Conservation (phyloP, 306 rosid genomes). For the Spatholobus suberectus region DNA sequence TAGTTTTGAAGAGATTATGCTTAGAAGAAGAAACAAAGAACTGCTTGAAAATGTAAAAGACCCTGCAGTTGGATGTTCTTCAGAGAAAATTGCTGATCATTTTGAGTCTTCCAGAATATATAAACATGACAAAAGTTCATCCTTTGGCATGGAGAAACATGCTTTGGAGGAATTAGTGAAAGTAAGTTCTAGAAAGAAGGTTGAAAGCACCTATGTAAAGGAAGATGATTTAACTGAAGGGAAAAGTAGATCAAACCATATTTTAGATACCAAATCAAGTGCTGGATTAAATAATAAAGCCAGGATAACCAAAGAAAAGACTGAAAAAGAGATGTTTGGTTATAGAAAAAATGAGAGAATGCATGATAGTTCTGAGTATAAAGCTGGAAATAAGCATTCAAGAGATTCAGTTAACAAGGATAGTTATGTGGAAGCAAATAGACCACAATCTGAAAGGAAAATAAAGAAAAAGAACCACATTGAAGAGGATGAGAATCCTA, state of each 20-base stretch:
- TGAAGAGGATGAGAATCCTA: slow-evolving; percentile 58
- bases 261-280: slow-evolving; percentile 46
- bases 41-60: slow-evolving; percentile 54
- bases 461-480: slow-evolving; percentile 57
- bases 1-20: slow-evolving; percentile 83
- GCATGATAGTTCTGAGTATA: slow-evolving; percentile 49
- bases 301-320: slow-evolving; percentile 36
- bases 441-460: slow-evolving; percentile 63
- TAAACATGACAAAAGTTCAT: slow-evolving; percentile 41
- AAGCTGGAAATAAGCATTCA: slow-evolving; percentile 60
- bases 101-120: slow-evolving; percentile 49
- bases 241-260: slow-evolving; percentile 48
- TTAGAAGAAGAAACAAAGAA: slow-evolving; percentile 66
- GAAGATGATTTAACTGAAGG: slow-evolving; percentile 50
- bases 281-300: slow-evolving; percentile 43
- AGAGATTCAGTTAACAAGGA: slow-evolving; percentile 56
- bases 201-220: slow-evolving; percentile 47
- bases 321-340: slow-evolving; percentile 35
- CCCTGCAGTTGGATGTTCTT: slow-evolving; percentile 45
- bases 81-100: slow-evolving; percentile 48
- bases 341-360: slow-evolving; percentile 40
- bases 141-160: slow-evolving; percentile 48
- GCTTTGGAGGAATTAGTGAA: slow-evolving; percentile 48
- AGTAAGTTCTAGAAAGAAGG: slow-evolving; percentile 60
- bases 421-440: slow-evolving; percentile 50